Percentiles rank a stretch among this genome's conserved stretches.
Evolutionary conservation across 1,284 basidiomycete species (phyloP).

Genomic region (Rhodotorula sp.): DNA sequence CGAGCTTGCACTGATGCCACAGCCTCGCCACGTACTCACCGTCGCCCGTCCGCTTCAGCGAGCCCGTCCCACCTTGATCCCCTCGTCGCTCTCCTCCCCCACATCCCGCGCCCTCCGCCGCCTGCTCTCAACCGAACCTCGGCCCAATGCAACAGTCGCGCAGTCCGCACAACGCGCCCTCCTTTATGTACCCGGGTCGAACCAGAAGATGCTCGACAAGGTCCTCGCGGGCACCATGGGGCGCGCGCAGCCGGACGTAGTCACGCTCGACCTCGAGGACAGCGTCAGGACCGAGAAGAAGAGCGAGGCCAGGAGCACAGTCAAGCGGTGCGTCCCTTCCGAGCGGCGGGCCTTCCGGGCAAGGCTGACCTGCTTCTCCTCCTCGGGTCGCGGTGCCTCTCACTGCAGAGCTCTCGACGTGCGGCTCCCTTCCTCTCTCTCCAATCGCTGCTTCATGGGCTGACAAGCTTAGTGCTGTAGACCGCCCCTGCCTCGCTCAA

Average conservation of each 20-base stretch:
- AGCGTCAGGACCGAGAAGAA: constrained; percentile 40
- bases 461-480: neutral
- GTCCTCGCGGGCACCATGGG: neutral
- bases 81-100: neutral
- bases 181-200: constrained; percentile 37
- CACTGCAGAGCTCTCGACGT: neutral
- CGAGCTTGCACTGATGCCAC: too few species aligned
- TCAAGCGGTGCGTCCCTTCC: constrained; percentile 1
- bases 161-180: constrained; percentile 17
- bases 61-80: neutral
- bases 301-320: constrained; percentile 30
- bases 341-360: too few species aligned
- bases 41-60: too few species aligned
- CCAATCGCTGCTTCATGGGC: neutral
- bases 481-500: neutral
- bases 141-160: neutral
- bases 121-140: neutral
- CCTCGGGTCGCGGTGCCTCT: too few species aligned
- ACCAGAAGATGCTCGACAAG: constrained; percentile 17
- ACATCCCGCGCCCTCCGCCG: neutral
- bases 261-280: constrained; percentile 40
- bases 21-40: too few species aligned
- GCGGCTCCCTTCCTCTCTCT: neutral
- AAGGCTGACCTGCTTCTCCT: neutral
- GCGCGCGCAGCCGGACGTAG: constrained; percentile 17